Base-by-base conservation (phyloP, 192 early-diverging fungal genomes). In the Spizellomyces punctatus region DNA sequence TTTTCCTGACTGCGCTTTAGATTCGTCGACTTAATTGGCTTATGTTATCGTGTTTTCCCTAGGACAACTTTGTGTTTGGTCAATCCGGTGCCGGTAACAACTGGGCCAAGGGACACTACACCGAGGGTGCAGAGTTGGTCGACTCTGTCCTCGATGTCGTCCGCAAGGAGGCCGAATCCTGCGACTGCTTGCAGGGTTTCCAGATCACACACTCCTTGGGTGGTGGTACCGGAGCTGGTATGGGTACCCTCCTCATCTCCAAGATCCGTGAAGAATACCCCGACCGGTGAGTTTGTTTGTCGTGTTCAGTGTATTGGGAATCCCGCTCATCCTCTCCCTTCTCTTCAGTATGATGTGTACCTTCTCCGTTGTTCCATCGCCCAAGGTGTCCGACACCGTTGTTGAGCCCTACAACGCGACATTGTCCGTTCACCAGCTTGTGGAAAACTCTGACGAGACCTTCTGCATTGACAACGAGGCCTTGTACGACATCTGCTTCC, bases 401-500 rank as follows among this genome's bases (percentile, higher is more conserved):
- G 96, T 99, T 65, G 98, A 99, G 84, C 95, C 98, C 59, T 99
- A 99, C 89, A 99, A 99, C 77, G 95, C 98, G 46, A 95, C 93
- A 12, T 89, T 99, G 59, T 94, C 95, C 14, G 92, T 98, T 54
- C 96, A 99, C 84, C 96, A 98, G 78, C 89, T 98, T 62, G 96
- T 99, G 42, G 96, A 99, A 78, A 98, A 99, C 91, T 95, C 93
- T 66, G 98, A 99, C 79, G 94, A 95, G 85, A 96, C 96, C 48
- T 99, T 98, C 88, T 98, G 96, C 85, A 98, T 99, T 69, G 98
- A 99, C 80, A 99, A 99, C 84, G 95, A 99, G 80, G 98, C 98
- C 49, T 85, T 99, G 58, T 98, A 98, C 83, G 96, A 99, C 86
- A 99, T 99, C 75, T 99, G 96, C 86, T 94, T 93, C 89, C 89